Base-by-base conservation (phyloP, 2,329 filamentous ascomycete genomes). In the Claviceps sp. region DNA sequence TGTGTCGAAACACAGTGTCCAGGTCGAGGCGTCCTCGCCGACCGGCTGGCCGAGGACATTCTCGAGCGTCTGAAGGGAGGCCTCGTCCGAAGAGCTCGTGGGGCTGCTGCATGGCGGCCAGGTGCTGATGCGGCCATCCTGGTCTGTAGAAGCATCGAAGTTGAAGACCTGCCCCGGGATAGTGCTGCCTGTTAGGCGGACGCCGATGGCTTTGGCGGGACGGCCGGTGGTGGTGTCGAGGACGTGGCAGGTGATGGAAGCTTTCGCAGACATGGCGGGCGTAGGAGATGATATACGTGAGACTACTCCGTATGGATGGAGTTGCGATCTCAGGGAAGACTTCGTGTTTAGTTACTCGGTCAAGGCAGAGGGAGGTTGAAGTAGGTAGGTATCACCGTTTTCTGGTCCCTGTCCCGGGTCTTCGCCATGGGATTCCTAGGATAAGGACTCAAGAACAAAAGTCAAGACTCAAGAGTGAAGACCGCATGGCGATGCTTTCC, bases 161-260 rank as follows among this genome's bases (percentile, higher is more conserved):
- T 59, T 50, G 17, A 63, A 55, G 13, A 34, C 29, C 3, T 34
- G 3, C 29, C 29, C 29, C 29, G 64, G 53, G 53, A 62, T 52
- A 43, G 53, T 59, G 48, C 63, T 66, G 5, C 47, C 38, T 47
- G 80, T 71, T 22, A 89, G 78, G 51, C 77, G 80, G 52, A 90
- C 85, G 57, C 75, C 74, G 60, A 93, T 78, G 55, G 74, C 72
- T 52, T 74, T 68, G 16, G 80, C 87, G 22, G 87, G 87, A 52
- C 76, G 76, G 62, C 87, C 87, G 55, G 77, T 71, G n/a, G 81
- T 78, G 11, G 86, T 91, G 74, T 93, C 86, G 65, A 93, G 86
- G 67, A 90, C 79, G 73, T 93, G 87, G 73, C 86, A 91, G 66
- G 87, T 91, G 62, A 93, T 91, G 63, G 79, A 80, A 63, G 82